A percentile compares a stretch with the other conserved stretches of the same genome.
These are phyloP conservation scores for Lasiodiplodia sp. DNA, from an alignment of 2,329 filamentous ascomycete species.

Conservation along the genomic window DNA sequence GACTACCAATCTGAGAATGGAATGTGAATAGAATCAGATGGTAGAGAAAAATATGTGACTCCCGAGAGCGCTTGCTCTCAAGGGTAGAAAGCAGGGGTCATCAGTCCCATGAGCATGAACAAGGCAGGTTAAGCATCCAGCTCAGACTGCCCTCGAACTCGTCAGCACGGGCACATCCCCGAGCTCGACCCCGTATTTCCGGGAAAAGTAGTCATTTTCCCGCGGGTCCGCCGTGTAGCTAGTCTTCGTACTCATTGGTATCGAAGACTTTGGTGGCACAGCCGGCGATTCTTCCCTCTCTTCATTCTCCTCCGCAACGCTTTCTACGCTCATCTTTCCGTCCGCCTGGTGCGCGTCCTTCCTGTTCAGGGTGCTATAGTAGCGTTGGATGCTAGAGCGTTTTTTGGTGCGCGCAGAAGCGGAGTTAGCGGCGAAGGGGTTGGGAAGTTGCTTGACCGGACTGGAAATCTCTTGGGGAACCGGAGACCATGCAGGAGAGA, in stretches of 20 bases:
- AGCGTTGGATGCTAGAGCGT: conserved; percentile 17
- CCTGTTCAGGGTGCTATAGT: conserved; percentile 19
- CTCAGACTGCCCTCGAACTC: conserved; percentile 30
- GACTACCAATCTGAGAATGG: not conserved
- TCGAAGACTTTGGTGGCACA: conserved; percentile 2
- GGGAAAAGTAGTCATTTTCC: not conserved
- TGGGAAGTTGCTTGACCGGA: conserved; percentile 10
- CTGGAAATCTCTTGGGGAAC: conserved; percentile 8
- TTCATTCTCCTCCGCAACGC: not conserved
- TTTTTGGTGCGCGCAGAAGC: not conserved
- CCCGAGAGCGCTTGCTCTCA: too few relatives aligned
- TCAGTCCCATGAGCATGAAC: not conserved
- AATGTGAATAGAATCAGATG: not conserved
- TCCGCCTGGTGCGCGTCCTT: not conserved
- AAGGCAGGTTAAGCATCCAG: not conserved
- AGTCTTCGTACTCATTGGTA: not conserved
- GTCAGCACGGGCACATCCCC: conserved; percentile 44
- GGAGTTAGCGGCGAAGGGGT: not conserved
- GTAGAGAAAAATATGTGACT: not conserved
- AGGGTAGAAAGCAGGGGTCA: not conserved
- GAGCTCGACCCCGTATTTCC: conserved; percentile 39
- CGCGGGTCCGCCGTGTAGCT: not conserved
- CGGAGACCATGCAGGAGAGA: conserved; percentile 5
- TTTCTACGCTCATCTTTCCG: not conserved
- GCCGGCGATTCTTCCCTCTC: not conserved